A percentile compares a stretch with the other conserved stretches of the same genome.
These are phyloP conservation scores for Fonsecaea erecta DNA, from an alignment of 2,329 filamentous ascomycete species.

Conservation along the genomic window DNA sequence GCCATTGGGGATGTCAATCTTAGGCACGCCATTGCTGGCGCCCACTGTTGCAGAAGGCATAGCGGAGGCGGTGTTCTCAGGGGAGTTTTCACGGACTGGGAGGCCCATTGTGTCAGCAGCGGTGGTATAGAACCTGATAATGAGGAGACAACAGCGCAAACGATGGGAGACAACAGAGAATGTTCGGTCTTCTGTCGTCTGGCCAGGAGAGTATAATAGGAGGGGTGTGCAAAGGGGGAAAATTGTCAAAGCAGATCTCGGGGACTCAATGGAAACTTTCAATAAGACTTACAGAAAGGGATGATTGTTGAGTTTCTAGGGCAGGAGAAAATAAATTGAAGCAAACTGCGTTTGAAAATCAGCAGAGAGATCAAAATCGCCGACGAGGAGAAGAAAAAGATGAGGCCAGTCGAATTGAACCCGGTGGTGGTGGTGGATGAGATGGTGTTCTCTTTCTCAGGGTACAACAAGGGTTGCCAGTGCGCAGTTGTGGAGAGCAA, in stretches of 20 bases:
- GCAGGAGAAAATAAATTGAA: constrained; percentile 14
- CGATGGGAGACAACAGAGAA: constrained; percentile 11
- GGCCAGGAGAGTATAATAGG: constrained; percentile 16
- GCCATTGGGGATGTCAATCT: constrained; percentile 57
- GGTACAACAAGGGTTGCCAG: not conserved
- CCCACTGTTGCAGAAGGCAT: constrained; percentile 59
- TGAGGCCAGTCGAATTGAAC: constrained; percentile 16
- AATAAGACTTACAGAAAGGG: constrained; percentile 27
- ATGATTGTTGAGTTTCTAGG: constrained; percentile 21
- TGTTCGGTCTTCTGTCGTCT: not conserved
- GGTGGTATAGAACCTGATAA: not conserved
- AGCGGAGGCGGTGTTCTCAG: constrained; percentile 30
- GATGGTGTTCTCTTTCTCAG: constrained; percentile 23
- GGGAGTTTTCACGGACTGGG: constrained; percentile 34
- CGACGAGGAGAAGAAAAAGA: constrained; percentile 18
- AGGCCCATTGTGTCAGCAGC: constrained; percentile 36
- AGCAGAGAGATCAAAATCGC: constrained; percentile 23
- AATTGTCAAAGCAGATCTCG: constrained; percentile 13
- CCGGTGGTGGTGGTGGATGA: constrained; percentile 15
- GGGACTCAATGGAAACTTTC: constrained; percentile 16
- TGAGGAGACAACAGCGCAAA: constrained; percentile 2
- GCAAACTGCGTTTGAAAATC: constrained; percentile 17
- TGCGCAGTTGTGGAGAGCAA: constrained; percentile 17
- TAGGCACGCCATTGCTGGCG: constrained; percentile 52
- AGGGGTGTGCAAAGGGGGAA: constrained; percentile 2